Percentiles rank a stretch among this genome's conserved stretches.
Conservation (phyloP, 441 rosid species). For the Gossypium laxum region DNA sequence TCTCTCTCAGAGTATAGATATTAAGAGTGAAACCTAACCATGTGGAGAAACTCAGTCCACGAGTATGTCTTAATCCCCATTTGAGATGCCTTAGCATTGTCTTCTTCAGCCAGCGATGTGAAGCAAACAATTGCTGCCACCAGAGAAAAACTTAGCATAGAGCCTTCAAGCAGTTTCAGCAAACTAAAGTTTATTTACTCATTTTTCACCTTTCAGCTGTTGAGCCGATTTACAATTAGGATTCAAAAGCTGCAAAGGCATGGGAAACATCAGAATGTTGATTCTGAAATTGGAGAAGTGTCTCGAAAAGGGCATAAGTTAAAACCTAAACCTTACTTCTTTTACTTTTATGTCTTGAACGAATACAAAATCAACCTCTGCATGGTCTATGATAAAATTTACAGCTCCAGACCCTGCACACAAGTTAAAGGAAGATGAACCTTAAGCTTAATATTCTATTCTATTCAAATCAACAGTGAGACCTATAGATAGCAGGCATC, state of each 20-base stretch:
- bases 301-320: not conserved
- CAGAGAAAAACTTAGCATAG: constrained; percentile 19
- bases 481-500: not conserved
- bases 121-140: constrained; percentile 69
- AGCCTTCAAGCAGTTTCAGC: constrained; percentile 3
- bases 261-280: constrained; percentile 5
- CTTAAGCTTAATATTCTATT: not conserved
- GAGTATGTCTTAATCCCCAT: constrained; percentile 46
- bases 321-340: constrained; percentile 37
- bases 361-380: constrained; percentile 68
- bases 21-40: constrained; percentile 36
- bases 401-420: constrained; percentile 75
- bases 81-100: constrained; percentile 37
- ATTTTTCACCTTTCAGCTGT: constrained; percentile 49
- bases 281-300: not conserved
- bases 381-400: constrained; percentile 69
- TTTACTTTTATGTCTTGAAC: constrained; percentile 67
- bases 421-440: constrained; percentile 11
- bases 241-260: constrained; percentile 46
- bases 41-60: constrained; percentile 62
- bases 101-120: constrained; percentile 46
- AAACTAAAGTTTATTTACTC: not conserved
- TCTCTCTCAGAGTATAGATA: not conserved
- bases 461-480: not conserved
- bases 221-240: constrained; percentile 42